A percentile compares a stretch with the other conserved stretches of the same genome.
Conservation (phyloP, 1,139 yeast genomes). For the Waltiozyma sp. region DNA sequence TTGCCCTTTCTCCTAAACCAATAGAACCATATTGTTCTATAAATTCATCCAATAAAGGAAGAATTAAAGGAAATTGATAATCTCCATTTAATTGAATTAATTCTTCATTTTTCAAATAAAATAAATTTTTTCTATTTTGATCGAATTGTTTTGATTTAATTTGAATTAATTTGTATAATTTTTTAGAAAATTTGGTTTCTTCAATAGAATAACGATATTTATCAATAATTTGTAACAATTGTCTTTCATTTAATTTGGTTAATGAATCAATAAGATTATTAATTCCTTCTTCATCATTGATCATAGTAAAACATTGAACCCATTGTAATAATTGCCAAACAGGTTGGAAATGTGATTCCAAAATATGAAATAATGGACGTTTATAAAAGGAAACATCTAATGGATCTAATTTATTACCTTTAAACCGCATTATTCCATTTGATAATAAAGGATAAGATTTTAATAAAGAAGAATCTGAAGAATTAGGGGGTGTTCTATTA, state of each 20-base stretch:
- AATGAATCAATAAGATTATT: constrained; percentile 46
- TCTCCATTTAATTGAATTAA: constrained; percentile 13
- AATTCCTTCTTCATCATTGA: constrained; percentile 44
- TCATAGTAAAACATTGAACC: constrained; percentile 72
- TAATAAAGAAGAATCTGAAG: constrained; percentile 31
- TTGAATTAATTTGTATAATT: constrained; percentile 20
- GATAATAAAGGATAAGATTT: constrained; percentile 3
- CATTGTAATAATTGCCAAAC: constrained; percentile 77
- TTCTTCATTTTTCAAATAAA: constrained; percentile 2
- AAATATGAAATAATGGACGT: constrained; percentile 25
- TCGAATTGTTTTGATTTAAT: background rate
- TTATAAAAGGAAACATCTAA: constrained; percentile 15
- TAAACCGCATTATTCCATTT: constrained; percentile 15
- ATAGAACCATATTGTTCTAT: constrained; percentile 41
- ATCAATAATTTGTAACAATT: constrained; percentile 59
- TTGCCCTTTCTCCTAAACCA: constrained; percentile 35
- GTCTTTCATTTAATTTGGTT: constrained; percentile 55
- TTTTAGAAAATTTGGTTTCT: constrained; percentile 52
- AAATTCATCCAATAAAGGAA: constrained; percentile 52
- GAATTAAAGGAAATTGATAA: constrained; percentile 25
- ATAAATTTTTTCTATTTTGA: background rate
- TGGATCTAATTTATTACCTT: constrained; percentile 9
- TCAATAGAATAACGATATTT: constrained; percentile 78
- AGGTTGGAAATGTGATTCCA: constrained; percentile 60
- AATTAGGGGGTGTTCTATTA: constrained; percentile 42